Evolutionary conservation across 352 stramenopile species (phyloP).

Genomic region (Hyaloperonospora arabidopsidis): DNA sequence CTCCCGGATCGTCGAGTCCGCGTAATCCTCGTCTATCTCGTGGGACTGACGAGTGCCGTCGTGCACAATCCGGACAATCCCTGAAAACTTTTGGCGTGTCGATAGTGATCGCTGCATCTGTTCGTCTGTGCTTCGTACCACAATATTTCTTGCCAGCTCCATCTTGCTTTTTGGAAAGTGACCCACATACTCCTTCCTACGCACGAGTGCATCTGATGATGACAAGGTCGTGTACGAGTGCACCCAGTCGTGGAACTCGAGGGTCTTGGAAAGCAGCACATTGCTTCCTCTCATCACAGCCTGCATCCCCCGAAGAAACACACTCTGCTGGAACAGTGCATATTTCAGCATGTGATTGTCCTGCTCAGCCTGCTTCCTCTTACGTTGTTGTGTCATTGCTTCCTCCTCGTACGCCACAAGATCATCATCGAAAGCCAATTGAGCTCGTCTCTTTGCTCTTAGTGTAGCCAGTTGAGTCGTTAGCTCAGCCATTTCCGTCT

Average conservation of each 20-base stretch:
- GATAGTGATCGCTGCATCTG: constrained; percentile 24
- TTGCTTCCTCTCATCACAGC: constrained; percentile 30
- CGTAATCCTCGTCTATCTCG: constrained; percentile 22
- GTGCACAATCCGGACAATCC: constrained; percentile 39
- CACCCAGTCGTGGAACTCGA: constrained; percentile 71
- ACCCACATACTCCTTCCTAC: constrained; percentile 40
- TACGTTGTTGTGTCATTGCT: constrained; percentile 53
- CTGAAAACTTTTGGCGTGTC: constrained; percentile 28
- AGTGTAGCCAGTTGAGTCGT: constrained; percentile 36
- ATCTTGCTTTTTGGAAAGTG: constrained; percentile 54
- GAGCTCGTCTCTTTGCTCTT: constrained; percentile 33
- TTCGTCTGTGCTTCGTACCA: constrained; percentile 44
- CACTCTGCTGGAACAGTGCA: constrained; percentile 61
- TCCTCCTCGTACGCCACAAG: constrained; percentile 51
- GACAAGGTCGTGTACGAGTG: constrained; percentile 60
- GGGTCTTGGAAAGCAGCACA: constrained; percentile 34
- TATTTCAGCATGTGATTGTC: constrained; percentile 51
- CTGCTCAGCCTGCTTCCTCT: constrained; percentile 49
- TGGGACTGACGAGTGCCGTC: constrained; percentile 35
- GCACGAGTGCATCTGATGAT: constrained; percentile 18
- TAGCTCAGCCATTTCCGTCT: constrained; percentile 36
- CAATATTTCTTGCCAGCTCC: constrained; percentile 44
- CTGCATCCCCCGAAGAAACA: constrained; percentile 47
- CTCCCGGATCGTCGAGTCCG: constrained; percentile 26
- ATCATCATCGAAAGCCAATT: constrained; percentile 37